Base-by-base conservation (phyloP, 306 rosid genomes). In the Hippophae gyantsensis region DNA sequence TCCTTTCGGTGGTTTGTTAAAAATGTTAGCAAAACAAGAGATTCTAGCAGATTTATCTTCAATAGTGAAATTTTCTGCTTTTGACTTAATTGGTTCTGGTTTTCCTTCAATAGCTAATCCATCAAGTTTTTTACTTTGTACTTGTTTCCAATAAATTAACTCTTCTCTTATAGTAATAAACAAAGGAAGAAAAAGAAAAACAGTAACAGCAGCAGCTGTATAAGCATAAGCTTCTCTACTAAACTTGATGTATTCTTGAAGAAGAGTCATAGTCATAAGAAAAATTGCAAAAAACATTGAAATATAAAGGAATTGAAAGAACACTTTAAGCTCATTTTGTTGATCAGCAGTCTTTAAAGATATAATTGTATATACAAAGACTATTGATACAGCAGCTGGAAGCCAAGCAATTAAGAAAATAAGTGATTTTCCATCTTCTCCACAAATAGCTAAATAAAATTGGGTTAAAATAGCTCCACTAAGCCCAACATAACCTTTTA, bases 391-490 rank as follows among this genome's bases (percentile, higher is more conserved):
- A 0, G 83, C 85, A 10, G 81, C 69, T 0, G 85, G 89, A 7
- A 79, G 66, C 83, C 86, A 80, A 7, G 74, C 84, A 44, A 84
- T 68, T 5, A 80, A 74, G 10, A 80, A 84, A 41, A 78, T 68
- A 7, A 84, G 62, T 7, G 82, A 68, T 8, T 69, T 76, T 3
- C 80, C 49, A 41, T 84, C 76, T 14, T 73, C 69, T 3, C 80
- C 83, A 41, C 77, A 75, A 12, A 80, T 69, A 13, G 89, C 84
- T 2, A 51, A 54, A 51, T 79, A 79, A 57, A 83, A 9, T 25
- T 79, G 79, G 0, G 81, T 77, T 51, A 83, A 25, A 43, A 83
- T 51, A 3, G 85, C 89, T 13, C 85, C 89, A 32, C 85, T 72
- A 4, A 79, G 79, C 14, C 89, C 89, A 40, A 69, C 59, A 27